Evolutionary conservation across 805 yeast genomes (phyloP).

Genomic region (Saccharomycopsis olivae): DNA sequence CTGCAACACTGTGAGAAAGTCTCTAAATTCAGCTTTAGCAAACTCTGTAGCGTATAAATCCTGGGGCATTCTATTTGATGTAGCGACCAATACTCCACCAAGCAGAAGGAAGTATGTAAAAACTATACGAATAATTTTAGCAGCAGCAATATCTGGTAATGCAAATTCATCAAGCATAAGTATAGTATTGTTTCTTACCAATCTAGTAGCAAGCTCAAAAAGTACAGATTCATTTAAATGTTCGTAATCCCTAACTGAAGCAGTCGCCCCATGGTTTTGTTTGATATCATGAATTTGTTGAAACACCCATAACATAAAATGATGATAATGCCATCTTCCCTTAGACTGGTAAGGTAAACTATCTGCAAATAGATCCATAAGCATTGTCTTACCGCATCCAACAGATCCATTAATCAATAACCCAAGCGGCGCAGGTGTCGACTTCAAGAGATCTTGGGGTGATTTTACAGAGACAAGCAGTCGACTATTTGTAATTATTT

Average conservation of each 20-base stretch:
- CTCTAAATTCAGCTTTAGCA: slow-evolving; percentile 44
- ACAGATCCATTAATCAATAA: slow-evolving; percentile 53
- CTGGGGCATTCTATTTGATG: slow-evolving; percentile 63
- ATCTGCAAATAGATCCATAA: slow-evolving; percentile 61
- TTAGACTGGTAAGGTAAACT: slow-evolving; percentile 54
- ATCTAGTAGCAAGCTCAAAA: slow-evolving; percentile 54
- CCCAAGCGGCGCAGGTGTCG: slow-evolving; percentile 42
- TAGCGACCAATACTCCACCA: slow-evolving; percentile 69
- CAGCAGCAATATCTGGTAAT: slow-evolving; percentile 68
- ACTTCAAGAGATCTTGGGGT: slow-evolving; percentile 47
- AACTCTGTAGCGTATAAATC: slow-evolving; percentile 60
- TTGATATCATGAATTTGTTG: slow-evolving; percentile 49
- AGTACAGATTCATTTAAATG: slow-evolving; percentile 57
- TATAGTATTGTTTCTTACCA: slow-evolving; percentile 48
- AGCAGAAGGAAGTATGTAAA: slow-evolving; percentile 61
- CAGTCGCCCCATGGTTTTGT: slow-evolving; percentile 21
- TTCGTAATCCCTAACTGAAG: slow-evolving; percentile 31
- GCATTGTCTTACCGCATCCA: slow-evolving; percentile 68
- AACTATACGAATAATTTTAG: slow-evolving; percentile 52
- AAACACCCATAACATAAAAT: slow-evolving; percentile 59
- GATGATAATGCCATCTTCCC: slow-evolving; percentile 61
- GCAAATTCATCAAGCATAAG: slow-evolving; percentile 64
- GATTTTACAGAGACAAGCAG: no score
- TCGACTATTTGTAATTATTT: slow-evolving; percentile 41
- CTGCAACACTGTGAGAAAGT: slow-evolving; percentile 46